Conservation (phyloP, 1,284 basidiomycete species). For the Stereum hirsutum region DNA sequence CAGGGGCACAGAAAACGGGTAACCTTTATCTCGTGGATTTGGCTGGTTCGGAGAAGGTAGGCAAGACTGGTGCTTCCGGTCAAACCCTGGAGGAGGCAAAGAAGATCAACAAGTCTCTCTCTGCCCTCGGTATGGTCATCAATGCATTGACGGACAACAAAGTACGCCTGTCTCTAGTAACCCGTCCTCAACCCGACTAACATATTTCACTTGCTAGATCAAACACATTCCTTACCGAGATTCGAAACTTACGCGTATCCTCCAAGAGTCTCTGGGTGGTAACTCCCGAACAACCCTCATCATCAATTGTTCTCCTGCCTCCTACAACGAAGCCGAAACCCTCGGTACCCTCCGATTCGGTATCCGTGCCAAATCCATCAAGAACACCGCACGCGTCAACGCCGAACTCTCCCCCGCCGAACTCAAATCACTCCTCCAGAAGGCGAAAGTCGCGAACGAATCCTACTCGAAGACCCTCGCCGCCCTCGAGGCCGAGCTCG, state of each 20-base stretch:
- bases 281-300: slow-evolving; percentile 98
- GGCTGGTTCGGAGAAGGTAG: slow-evolving; percentile 98
- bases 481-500: slow-evolving; percentile 86
- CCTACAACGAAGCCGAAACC: slow-evolving; percentile 96
- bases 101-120: slow-evolving; percentile 99
- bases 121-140: slow-evolving; percentile 99
- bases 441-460: slow-evolving; percentile 82
- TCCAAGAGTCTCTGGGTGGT: slow-evolving; percentile 99
- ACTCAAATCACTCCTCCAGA: slow-evolving; percentile 87
- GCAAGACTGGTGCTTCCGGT: slow-evolving; percentile 98
- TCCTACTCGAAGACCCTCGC: slow-evolving; percentile 85
- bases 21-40: slow-evolving; percentile 98
- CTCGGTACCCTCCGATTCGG: slow-evolving; percentile 97
- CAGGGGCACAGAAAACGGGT: slow-evolving; percentile 92
- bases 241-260: slow-evolving; percentile 97
- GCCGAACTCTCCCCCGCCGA: slow-evolving; percentile 96
- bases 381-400: slow-evolving; percentile 99
- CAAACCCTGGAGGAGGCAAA: slow-evolving; percentile 99
- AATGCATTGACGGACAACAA: slow-evolving; percentile 97
- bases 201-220: slow-evolving; percentile 42
- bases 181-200: not conserved
- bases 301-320: slow-evolving; percentile 97
- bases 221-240: slow-evolving; percentile 98
- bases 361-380: slow-evolving; percentile 98
- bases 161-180: slow-evolving; percentile 33